Conservation (phyloP, 768 basidiomycete genomes). For the Suillus decipiens region DNA sequence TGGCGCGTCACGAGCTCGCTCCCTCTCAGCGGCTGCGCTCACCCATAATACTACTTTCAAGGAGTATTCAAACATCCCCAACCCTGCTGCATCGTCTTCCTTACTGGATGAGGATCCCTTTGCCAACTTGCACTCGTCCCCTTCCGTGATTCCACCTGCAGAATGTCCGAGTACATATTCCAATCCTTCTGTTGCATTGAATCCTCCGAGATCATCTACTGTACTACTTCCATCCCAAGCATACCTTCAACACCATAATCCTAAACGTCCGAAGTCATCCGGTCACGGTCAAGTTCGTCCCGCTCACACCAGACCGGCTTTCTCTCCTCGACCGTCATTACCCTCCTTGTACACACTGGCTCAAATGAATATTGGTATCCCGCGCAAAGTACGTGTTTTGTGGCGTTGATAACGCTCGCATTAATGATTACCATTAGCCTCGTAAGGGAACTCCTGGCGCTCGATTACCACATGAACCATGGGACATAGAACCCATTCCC, state of each 20-base stretch:
- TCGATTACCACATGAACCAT: conserved; percentile 44
- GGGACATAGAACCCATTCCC: conserved; percentile 33
- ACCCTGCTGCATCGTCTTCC: conserved; percentile 12
- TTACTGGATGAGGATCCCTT: conserved; percentile 77
- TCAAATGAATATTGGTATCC: conserved; percentile 35
- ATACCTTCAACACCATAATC: conserved; percentile 14
- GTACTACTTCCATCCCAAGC: conserved; percentile 19
- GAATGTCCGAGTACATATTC: conserved; percentile 8
- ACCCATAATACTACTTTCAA: background rate
- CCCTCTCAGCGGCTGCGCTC: conserved; percentile 15
- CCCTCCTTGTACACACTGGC: conserved; percentile 43
- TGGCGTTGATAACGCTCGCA: conserved; percentile 4
- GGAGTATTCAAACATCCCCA: conserved; percentile 9
- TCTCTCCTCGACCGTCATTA: conserved; percentile 41
- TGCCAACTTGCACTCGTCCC: conserved; percentile 50
- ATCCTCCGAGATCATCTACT: conserved; percentile 12
- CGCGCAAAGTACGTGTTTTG: conserved; percentile 37
- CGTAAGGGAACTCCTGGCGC: conserved; percentile 45
- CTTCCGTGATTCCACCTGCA: conserved; percentile 14
- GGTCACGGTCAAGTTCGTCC: conserved; percentile 38
- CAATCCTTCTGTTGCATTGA: conserved; percentile 14
- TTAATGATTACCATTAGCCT: conserved; percentile 27
- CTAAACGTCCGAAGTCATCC: conserved; percentile 34
- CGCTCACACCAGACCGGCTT: conserved; percentile 44
- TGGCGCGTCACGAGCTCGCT: conserved; percentile 21